A percentile compares a stretch with the other conserved stretches of the same genome.
phyloP scores from a whole-genome alignment of 768 basidiomycete species.

The Scleroderma citrinum region DNA sequence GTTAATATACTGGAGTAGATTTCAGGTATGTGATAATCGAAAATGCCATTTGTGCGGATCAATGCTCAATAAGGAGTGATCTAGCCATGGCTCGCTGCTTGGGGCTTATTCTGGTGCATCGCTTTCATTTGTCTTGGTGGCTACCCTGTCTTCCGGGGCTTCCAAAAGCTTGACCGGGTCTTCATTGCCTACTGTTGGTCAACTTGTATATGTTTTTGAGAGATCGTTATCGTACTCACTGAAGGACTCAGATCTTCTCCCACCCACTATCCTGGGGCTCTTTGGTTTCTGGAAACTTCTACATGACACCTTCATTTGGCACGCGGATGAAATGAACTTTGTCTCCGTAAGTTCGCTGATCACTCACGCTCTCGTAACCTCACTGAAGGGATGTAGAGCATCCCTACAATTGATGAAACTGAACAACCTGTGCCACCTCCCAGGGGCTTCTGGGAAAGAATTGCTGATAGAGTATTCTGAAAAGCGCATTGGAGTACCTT shows the following conservation, averaged over 20 bases:
- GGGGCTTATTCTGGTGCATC: conserved; percentile 58
- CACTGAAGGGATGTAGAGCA: conserved; percentile 1
- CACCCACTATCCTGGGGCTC: background rate
- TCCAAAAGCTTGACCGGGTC: conserved; percentile 29
- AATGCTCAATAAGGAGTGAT: conserved; percentile 14
- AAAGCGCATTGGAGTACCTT: background rate
- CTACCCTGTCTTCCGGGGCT: conserved; percentile 55
- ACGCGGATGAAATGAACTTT: background rate
- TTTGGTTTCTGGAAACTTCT: background rate
- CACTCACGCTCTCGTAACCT: background rate
- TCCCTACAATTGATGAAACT: conserved; percentile 6
- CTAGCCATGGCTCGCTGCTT: conserved; percentile 55
- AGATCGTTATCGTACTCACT: background rate
- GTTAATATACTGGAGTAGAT: background rate
- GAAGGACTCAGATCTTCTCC: background rate
- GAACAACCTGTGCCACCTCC: conserved; percentile 1
- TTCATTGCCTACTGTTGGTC: background rate
- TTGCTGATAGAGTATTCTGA: conserved; percentile 4
- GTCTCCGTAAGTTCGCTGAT: background rate
- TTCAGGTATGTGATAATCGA: background rate
- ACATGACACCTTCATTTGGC: background rate
- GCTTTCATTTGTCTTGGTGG: conserved; percentile 57
- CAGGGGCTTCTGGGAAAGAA: conserved; percentile 4
- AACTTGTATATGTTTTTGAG: background rate
- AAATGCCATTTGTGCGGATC: background rate